A percentile compares a stretch with the other conserved stretches of the same genome.
These are phyloP conservation scores for Penicillium sp. DNA, from an alignment of 2,329 filamentous ascomycete species.

Conservation along the genomic window DNA sequence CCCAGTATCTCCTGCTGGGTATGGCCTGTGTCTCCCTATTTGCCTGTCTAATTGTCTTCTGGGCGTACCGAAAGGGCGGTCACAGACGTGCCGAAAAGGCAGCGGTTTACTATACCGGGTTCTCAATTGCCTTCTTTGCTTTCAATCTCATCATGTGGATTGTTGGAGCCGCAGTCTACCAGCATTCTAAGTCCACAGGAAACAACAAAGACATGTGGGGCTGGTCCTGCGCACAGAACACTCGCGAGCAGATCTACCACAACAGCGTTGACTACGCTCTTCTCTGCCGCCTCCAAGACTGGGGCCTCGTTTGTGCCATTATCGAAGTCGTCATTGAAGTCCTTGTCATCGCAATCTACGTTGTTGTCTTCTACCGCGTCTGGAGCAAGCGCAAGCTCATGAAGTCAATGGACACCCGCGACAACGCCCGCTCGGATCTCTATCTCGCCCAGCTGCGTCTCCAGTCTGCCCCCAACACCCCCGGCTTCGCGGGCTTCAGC, in stretches of 20 bases:
- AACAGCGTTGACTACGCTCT: slow-evolving; percentile 85
- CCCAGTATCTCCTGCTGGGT: slow-evolving; percentile 78
- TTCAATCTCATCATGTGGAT: slow-evolving; percentile 93
- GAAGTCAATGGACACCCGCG: slow-evolving; percentile 95
- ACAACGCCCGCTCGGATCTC: slow-evolving; percentile 89
- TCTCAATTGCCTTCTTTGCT: slow-evolving; percentile 91
- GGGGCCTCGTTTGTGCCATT: slow-evolving; percentile 93
- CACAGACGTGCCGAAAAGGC: slow-evolving; percentile 89
- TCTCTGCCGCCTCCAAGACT: slow-evolving; percentile 91
- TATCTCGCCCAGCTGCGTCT: slow-evolving; percentile 84
- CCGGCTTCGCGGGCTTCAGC: slow-evolving; percentile 66
- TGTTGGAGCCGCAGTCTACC: slow-evolving; percentile 79
- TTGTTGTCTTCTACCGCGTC: slow-evolving; percentile 93
- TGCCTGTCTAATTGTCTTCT: slow-evolving; percentile 77
- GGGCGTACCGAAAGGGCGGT: slow-evolving; percentile 84
- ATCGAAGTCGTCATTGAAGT: slow-evolving; percentile 94
- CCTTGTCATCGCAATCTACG: slow-evolving; percentile 90
- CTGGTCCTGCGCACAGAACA: slow-evolving; percentile 94
- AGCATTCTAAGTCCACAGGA: slow-evolving; percentile 72
- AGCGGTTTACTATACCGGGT: slow-evolving; percentile 91
- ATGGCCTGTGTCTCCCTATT: slow-evolving; percentile 79
- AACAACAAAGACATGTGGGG: slow-evolving; percentile 92
- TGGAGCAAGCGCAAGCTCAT: slow-evolving; percentile 93
- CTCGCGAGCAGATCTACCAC: slow-evolving; percentile 73
- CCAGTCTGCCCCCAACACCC: slow-evolving; percentile 93